A percentile compares a stretch with the other conserved stretches of the same genome.
Evolutionary conservation across 2,329 filamentous ascomycete genomes (phyloP).

Genomic region (Trichoderma sp.): DNA sequence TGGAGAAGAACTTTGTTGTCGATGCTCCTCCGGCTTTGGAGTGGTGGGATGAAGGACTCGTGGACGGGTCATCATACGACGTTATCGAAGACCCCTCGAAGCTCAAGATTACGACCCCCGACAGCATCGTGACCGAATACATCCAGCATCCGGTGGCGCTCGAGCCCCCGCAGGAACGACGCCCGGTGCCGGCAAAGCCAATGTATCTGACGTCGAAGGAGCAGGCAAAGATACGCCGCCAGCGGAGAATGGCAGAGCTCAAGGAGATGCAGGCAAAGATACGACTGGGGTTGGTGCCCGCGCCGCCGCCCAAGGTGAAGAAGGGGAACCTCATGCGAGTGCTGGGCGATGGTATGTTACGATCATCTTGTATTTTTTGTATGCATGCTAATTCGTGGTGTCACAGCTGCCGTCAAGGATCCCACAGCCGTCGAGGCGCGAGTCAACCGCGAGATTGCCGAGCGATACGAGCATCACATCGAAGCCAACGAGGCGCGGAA

Average conservation of each 20-base stretch:
- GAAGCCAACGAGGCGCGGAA: conserved; percentile 80
- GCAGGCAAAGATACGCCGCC: conserved; percentile 85
- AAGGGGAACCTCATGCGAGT: conserved; percentile 98
- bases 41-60: conserved; percentile 95
- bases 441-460: conserved; percentile 89
- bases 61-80: conserved; percentile 75
- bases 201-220: conserved; percentile 92
- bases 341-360: conserved; percentile 74
- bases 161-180: conserved; percentile 87
- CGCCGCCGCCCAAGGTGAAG: conserved; percentile 93
- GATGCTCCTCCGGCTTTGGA: conserved; percentile 84
- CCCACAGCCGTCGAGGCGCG: conserved; percentile 94
- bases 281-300: conserved; percentile 82
- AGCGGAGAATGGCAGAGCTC: conserved; percentile 86
- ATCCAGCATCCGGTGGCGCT: conserved; percentile 91
- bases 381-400: conserved; percentile 30
- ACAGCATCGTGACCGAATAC: conserved; percentile 86
- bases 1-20: conserved; percentile 86
- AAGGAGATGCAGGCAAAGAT: conserved; percentile 98
- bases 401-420: conserved; percentile 73
- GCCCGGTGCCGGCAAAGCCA: conserved; percentile 75
- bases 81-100: conserved; percentile 64
- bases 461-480: conserved; percentile 78
- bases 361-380: no score
- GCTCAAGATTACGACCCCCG: conserved; percentile 74